Conservation (phyloP, 345 rosid species). For the Brassica rapa region DNA sequence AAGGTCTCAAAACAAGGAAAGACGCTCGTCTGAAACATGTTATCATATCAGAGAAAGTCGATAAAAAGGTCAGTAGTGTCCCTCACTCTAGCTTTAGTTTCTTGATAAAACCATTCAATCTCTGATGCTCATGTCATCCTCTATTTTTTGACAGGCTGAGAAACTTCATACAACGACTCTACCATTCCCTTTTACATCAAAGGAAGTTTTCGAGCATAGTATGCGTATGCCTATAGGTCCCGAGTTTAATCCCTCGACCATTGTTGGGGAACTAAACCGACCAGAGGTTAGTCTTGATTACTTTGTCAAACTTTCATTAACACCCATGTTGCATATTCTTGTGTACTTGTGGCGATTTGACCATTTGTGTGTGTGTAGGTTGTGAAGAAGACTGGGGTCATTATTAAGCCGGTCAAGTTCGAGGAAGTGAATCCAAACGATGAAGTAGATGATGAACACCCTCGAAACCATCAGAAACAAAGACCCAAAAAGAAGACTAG, state of each 20-base stretch:
- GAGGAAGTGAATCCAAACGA: slow-evolving; percentile 72
- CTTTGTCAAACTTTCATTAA: not conserved
- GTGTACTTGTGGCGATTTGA: not conserved
- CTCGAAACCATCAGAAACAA: slow-evolving; percentile 43
- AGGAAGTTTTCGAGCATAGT: slow-evolving; percentile 79
- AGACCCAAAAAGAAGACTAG: slow-evolving; percentile 35
- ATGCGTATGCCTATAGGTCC: slow-evolving; percentile 95
- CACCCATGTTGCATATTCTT: not conserved
- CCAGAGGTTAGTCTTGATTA: slow-evolving; percentile 57
- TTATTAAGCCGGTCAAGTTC: slow-evolving; percentile 73
- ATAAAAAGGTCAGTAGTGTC: slow-evolving; percentile 69
- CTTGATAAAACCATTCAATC: not conserved
- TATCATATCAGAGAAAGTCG: slow-evolving; percentile 79
- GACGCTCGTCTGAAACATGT: slow-evolving; percentile 81
- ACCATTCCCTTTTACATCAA: slow-evolving; percentile 82
- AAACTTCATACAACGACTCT: slow-evolving; percentile 67
- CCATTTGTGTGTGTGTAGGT: slow-evolving; percentile 48
- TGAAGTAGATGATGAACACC: slow-evolving; percentile 45
- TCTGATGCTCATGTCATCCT: slow-evolving; percentile 21
- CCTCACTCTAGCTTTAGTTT: not conserved
- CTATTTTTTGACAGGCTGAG: slow-evolving; percentile 57
- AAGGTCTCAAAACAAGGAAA: slow-evolving; percentile 73
- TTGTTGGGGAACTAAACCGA: slow-evolving; percentile 65
- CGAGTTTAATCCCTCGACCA: slow-evolving; percentile 78
- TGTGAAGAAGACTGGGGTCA: slow-evolving; percentile 74